Base-by-base conservation (phyloP, 1,284 basidiomycete genomes). In the Malassezia vespertilionis region DNA sequence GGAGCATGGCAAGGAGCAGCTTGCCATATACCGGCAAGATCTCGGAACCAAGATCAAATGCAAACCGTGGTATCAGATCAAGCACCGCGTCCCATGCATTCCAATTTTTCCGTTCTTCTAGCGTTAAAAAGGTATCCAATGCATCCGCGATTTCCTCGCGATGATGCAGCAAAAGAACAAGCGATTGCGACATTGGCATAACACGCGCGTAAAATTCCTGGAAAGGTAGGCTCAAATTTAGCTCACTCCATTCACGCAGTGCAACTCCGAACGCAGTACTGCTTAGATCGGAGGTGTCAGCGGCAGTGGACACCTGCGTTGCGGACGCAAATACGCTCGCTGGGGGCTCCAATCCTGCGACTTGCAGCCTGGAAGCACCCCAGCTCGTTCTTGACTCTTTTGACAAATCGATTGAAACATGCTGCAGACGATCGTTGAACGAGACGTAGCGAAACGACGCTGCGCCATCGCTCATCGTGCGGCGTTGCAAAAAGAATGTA, bases 1-100 rank as follows among this genome's bases (percentile, higher is more conserved):
- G 54, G 2, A 70, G 47, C 22, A 61, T 51, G n/a, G 62, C 60
- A 11, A 38, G 44, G 5, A 69, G 55, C 21, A 54, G 44, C n/a
- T 38, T 40, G 1, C 62, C 58, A 31, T 63, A 69, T 44, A 64
- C 55, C n/a, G 64, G 66, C 12, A 66, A 28, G 40, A 69, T 69
- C 50, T 69, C 65, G 12, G 59, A 53, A 7, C 58, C 56, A 12
- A 69, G 51, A 22, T 70, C 68, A 21, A 56, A 57, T 3, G 66
- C 64, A 11, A 70, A 56, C n/a, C 65, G 58, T 1, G 66, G 65
- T n/a, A 69, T 46, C 9, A 70, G 57, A 34, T 70, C 68, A 22
- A 70, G 53, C 1, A 58, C 53, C 9, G 65, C 62, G 40, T 69
- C 66, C 55, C 58, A 67, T 0, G 63, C 64, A 3, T 65, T 58